Percentiles rank a stretch among this genome's conserved stretches.
phyloP scores from a whole-genome alignment of 176 grass and related monocot genomes.

The Cenchrus americanus region DNA sequence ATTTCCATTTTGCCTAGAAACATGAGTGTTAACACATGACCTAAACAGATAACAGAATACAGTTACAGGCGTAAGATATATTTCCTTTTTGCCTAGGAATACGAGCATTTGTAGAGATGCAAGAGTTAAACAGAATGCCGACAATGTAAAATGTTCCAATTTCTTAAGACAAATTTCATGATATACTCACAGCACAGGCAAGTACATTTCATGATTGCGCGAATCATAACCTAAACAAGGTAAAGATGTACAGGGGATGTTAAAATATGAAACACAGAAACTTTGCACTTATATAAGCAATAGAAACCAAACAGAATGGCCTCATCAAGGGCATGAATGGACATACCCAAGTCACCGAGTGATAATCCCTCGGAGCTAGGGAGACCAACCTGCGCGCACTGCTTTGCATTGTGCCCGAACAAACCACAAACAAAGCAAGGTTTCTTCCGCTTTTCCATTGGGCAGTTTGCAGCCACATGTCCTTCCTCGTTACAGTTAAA shows the following conservation, averaged over 20 bases:
- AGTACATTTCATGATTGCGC: background rate
- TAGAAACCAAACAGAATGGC: constrained; percentile 29
- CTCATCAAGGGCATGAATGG: constrained; percentile 36
- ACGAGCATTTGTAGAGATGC: background rate
- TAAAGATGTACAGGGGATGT: background rate
- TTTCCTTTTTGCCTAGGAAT: background rate
- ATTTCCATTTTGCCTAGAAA: background rate
- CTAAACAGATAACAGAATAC: background rate
- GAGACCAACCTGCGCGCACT: constrained; percentile 82
- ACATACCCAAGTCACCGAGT: constrained; percentile 58
- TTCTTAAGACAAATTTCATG: background rate
- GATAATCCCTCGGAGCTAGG: constrained; percentile 51
- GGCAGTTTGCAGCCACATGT: constrained; percentile 82
- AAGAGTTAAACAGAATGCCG: background rate
- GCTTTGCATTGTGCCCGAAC: constrained; percentile 80
- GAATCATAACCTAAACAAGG: constrained; percentile 1
- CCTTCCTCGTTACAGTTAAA: constrained; percentile 95
- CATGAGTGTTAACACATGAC: background rate
- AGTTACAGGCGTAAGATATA: constrained; percentile 10
- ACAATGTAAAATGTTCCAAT: background rate
- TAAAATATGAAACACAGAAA: constrained; percentile 23
- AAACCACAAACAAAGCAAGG: constrained; percentile 94
- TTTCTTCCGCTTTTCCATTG: constrained; percentile 68
- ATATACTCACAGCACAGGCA: background rate
- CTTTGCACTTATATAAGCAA: constrained; percentile 12